A percentile compares a stretch with the other conserved stretches of the same genome.
Conservation (phyloP, 768 basidiomycete species). For the Phylloporus sp. region DNA sequence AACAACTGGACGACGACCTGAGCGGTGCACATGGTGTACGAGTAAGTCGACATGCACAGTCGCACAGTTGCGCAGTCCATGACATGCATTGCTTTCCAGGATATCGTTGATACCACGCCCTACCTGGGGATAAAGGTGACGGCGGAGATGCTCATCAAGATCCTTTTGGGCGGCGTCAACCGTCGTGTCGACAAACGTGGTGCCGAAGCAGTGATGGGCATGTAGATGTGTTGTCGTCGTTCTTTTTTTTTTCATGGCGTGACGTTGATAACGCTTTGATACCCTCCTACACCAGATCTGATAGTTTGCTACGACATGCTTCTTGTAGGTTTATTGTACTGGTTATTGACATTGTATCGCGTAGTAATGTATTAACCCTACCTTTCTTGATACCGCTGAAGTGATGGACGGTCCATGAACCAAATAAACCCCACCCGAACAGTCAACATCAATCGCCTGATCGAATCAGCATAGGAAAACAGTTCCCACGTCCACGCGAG, state of each 20-base stretch:
- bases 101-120: constrained; percentile 69
- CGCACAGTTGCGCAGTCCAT: not conserved
- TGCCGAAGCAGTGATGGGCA: constrained; percentile 20
- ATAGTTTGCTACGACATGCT: not conserved
- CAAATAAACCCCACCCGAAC: too few species aligned
- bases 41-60: constrained; percentile 30
- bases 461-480: too few species aligned
- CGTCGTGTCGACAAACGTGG: constrained; percentile 41
- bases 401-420: too few species aligned
- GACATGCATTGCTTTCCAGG: constrained; percentile 30
- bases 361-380: too few species aligned
- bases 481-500: too few species aligned
- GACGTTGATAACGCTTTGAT: not conserved
- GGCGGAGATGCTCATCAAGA: constrained; percentile 51
- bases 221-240: not conserved
- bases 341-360: too few species aligned
- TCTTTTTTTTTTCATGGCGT: not conserved
- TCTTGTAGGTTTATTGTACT: too few species aligned
- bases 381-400: too few species aligned
- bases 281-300: not conserved
- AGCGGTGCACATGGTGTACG: constrained; percentile 38
- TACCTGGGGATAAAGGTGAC: constrained; percentile 41
- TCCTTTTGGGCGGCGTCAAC: constrained; percentile 63
- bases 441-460: too few species aligned
- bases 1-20: constrained; percentile 56